A percentile compares a stretch with the other conserved stretches of the same genome.
Conservation (phyloP, 2,329 filamentous ascomycete genomes). For the Paecilomyces sp. region DNA sequence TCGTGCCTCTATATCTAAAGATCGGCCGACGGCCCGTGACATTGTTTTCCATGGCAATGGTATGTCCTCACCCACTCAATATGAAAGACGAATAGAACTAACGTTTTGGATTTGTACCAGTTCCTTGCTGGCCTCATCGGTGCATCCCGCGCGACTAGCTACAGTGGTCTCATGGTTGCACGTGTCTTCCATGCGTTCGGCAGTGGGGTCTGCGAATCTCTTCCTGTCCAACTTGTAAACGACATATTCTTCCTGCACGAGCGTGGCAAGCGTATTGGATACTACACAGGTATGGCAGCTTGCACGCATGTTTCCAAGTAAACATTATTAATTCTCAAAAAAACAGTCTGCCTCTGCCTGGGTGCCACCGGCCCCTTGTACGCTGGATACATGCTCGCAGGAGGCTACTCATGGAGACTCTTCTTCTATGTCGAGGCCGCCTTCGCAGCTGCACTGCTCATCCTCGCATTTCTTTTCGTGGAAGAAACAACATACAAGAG, state of each 20-base stretch:
- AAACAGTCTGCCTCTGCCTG: slow-evolving; percentile 46
- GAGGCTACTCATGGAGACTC: slow-evolving; percentile 51
- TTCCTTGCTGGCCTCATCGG: slow-evolving; percentile 38
- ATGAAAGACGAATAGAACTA: not conserved
- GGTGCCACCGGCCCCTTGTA: slow-evolving; percentile 51
- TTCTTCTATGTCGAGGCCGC: slow-evolving; percentile 57
- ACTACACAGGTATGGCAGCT: slow-evolving; percentile 45
- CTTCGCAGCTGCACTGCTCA: slow-evolving; percentile 39
- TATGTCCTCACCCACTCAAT: slow-evolving; percentile 7
- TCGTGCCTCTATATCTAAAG: slow-evolving; percentile 54
- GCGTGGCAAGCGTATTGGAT: slow-evolving; percentile 46
- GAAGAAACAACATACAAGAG: slow-evolving; percentile 53
- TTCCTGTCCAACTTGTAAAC: slow-evolving; percentile 43
- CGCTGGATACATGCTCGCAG: slow-evolving; percentile 55
- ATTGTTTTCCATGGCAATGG: slow-evolving; percentile 33
- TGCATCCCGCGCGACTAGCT: slow-evolving; percentile 33
- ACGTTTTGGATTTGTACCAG: slow-evolving; percentile 7
- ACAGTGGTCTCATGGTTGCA: slow-evolving; percentile 35
- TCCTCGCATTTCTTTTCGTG: slow-evolving; percentile 51
- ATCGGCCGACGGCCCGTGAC: slow-evolving; percentile 39
- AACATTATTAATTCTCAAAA: slow-evolving; percentile 1
- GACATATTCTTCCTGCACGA: slow-evolving; percentile 44
- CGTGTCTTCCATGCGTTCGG: slow-evolving; percentile 38
- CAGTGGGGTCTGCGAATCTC: slow-evolving; percentile 39
- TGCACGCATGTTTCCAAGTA: not conserved